phyloP scores from a whole-genome alignment of 2,329 filamentous ascomycete genomes.

The Didymella keratinophila region DNA sequence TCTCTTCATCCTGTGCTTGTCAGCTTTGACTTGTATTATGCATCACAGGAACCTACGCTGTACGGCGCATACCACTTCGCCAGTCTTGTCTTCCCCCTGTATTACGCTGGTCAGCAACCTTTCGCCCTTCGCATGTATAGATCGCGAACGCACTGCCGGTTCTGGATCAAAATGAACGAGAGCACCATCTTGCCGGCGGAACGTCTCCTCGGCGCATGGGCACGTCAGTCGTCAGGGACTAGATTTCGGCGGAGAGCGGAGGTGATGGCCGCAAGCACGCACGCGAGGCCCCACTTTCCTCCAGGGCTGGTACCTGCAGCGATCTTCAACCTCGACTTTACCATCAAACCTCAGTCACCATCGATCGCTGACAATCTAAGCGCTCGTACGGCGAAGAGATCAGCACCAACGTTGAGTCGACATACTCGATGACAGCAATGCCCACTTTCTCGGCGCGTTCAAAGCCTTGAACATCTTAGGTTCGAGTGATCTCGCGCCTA shows the following conservation, averaged over 20 bases:
- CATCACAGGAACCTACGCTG: constrained; percentile 62
- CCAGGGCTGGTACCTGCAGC: neutral
- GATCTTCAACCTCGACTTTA: neutral
- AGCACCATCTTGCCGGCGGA: constrained; percentile 63
- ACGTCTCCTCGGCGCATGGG: constrained; percentile 22
- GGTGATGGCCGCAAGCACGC: constrained; percentile 7
- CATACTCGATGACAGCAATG: no score
- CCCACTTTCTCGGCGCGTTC: no score
- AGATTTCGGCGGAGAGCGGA: constrained; percentile 3
- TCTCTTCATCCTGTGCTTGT: constrained; percentile 80
- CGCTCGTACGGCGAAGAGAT: no score
- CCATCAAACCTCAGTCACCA: neutral
- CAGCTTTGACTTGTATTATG: constrained; percentile 20
- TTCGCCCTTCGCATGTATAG: neutral
- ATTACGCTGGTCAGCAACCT: constrained; percentile 16
- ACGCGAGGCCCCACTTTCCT: constrained; percentile 5
- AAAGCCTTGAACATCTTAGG: no score
- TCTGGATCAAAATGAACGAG: constrained; percentile 90
- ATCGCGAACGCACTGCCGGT: constrained; percentile 71
- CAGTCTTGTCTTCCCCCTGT: constrained; percentile 94
- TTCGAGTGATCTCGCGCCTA: neutral
- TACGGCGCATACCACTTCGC: constrained; percentile 99
- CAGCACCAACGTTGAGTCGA: no score
- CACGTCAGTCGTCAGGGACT: constrained; percentile 17
- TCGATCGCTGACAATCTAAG: no score